Base-by-base conservation (phyloP, 257 asterid genomes). In the Penstemon eatonii region DNA sequence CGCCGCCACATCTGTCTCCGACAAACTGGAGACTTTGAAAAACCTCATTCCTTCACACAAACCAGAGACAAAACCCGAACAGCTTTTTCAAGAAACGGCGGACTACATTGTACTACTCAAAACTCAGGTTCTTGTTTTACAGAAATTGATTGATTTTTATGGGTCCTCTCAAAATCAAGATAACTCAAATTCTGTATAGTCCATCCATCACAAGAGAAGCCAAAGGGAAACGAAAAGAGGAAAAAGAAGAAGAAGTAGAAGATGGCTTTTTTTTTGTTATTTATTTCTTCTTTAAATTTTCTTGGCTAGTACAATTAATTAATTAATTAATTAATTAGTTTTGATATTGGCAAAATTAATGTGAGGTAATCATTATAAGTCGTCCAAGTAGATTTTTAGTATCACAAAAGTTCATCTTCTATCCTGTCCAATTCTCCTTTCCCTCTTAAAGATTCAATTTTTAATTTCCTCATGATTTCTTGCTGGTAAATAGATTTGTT, bases 31-130 rank as follows among this genome's bases (percentile, higher is more conserved):
- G 76, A 92, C 94, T 15, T 86, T 91, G 9, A 87, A 83, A 55
- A 84, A 67, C 67, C 93, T 89, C 45, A 74, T 89, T 38, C 94
- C 95, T 0, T 76, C 81, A 5, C 75, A 80, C 43, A 66, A 65
- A 5, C 70, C 65, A 0, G 84, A 73, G 5, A 67, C 70, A 42
- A 87, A 85, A 59, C 61, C 85, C 3, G 98, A 85, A 19, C 83
- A 85, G 67, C 73, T 91, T 56, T 91, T 87, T 18, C 79, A 80
- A 62, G 94, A 91, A 70, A 87, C 98, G 4, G 90, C 96, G 38
- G 80, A 85, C 66, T 87, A 89, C 90, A 91, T 91, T 78, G 86
- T 83, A 8, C 89, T 79, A 40, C 81, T 87, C 54, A 79, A 78
- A 74, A 75, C 90, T n/a, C 95, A 87, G 85, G 89, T 91, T 69